Evolutionary conservation across 352 stramenopile genomes (phyloP), one percentile per base, ranked within the genome.

Genomic region (Pythium sp.): DNA sequence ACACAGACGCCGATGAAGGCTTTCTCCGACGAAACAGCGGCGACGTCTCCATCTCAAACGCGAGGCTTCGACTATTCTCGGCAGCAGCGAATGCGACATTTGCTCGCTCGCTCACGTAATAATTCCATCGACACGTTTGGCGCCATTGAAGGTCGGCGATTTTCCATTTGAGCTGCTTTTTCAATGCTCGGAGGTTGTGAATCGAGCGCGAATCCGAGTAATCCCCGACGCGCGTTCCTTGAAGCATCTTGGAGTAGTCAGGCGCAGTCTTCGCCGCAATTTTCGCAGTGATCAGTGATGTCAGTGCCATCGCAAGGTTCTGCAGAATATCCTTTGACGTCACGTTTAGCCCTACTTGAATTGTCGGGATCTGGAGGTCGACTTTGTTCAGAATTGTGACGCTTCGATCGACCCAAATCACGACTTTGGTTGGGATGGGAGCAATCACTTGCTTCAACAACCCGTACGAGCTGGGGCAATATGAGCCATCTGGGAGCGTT

Each of bases 291-390:
- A 86, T 72, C 0, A 90, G 62, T 15, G 73, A 62, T 5, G 64
- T 76, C 11, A 77, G 53, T 46, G 77, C 74, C 14, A 72, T 58
- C 11, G 51, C 68, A 14, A 92, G 61, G 53, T 91, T 84, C 38
- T 91, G 77, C 0, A 92, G 69, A 11, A 92, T 92, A 53, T 78
- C 69, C 62, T 92, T 94, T 12, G 80, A 90, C 18, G 73, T 65
- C 5, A 74, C 58, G 34, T 78, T 81, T 9, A 92, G 64, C 5
- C 76, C 64, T 1, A 90, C 76, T 63, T 90, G 71, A 32, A 92
- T 76, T 1, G 70, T 72, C 30, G 84, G 81, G 38, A 94, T 91
- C 49, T 84, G 72, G 9, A 93, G 60, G 41, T 80, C 74, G 1
- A 92, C 71, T 32, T 70, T 76, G 69, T 88, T 84, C 46, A 65